Base-by-base conservation (phyloP, 2,329 filamentous ascomycete genomes). In the Penicillium capsulatum region DNA sequence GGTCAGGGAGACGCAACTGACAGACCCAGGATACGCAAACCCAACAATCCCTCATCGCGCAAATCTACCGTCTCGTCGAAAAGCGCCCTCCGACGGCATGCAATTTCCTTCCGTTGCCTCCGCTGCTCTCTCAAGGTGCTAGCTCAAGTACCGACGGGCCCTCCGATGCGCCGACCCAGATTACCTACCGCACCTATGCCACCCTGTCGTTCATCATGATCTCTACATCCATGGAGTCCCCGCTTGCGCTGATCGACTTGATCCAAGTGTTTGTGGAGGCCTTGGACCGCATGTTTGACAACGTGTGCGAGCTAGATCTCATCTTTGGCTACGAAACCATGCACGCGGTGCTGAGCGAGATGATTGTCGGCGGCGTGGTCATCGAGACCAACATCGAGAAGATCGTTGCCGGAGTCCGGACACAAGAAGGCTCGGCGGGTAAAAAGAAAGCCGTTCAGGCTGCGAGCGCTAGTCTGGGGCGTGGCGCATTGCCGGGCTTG, bases 301-400 rank as follows among this genome's bases (percentile, higher is more conserved):
- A 98, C 63, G 92, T 98, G 7, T 98, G 92, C 75, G 92, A 98
- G 72, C 74, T 98, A 40, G 90, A 98, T 66, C 76, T 98, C 54
- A 98, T 98, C 65, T 98, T 98, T 73, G 97, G 97, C 64, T 98
- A 95, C 57, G 92, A 98, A 75, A 94, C 89, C 11, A 74, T 98
- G 57, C 92, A 98, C 71, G 86, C 91, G 7, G 82, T 89, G 11
- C 72, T 97, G 7, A 83, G 81, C 42, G 91, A 97, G 73, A 94
- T 97, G 87, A 85, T 97, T 40, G 86, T 95, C 11, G 91, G 91
- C 10, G 91, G 91, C 1, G 88, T 96, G 10, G 91, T 97, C 11
- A 82, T 97, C 16, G 91, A 97, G 71, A 96, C 91, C 20, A 87
- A 84, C 55, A 68, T 94, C 45, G 89, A 95, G 42, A 83, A 83